Base-by-base conservation (phyloP, 352 stramenopile species). In the Globisporangium takayamanum region DNA sequence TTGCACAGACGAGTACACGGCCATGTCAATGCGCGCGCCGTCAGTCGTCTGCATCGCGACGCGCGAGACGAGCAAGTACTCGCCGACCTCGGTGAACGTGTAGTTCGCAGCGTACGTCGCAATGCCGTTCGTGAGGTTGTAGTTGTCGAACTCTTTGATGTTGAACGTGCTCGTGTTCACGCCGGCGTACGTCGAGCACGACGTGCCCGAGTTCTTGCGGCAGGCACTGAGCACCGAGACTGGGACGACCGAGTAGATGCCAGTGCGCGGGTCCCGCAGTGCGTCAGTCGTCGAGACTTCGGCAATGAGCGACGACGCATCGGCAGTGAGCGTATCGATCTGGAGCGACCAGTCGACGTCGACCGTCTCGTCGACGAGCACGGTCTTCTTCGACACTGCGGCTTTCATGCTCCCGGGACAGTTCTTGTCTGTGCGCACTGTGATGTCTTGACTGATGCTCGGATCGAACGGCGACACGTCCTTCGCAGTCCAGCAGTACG, bases 1-100 rank as follows among this genome's bases (percentile, higher is more conserved):
- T 11, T 72, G 72, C 37, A 90, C 63, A 37, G 66, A 84, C 46
- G 79, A 89, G 66, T 92, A 92, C 36, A 92, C 84, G 15, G 82
- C 82, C 80, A 90, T 89, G 49, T 92, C 80, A 60, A 92, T 73
- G 33, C 80, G 82, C 20, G 84, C 68, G 16, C 82, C 82, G 60
- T 92, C 82, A 30, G 79, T 68, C 28, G 78, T 89, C 53, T 81
- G 63, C 80, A 90, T 88, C 12, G 72, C 78, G 37, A 88, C 74
- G 20, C 78, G 80, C 12, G 78, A 85, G 54, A 90, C 78, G 64
- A 92, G 74, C 44, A 80, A 72, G 65, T 87, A 90, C 50, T 79
- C 60, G 2, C 82, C 82, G 2, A 78, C 73, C 22, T 73, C 72
- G 1, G 63, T 56, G 49, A 92, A 90, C 25, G 71, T 73, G 59